A percentile compares a stretch with the other conserved stretches of the same genome.
Conservation (phyloP, 768 basidiomycete species). For the Suillus discolor region DNA sequence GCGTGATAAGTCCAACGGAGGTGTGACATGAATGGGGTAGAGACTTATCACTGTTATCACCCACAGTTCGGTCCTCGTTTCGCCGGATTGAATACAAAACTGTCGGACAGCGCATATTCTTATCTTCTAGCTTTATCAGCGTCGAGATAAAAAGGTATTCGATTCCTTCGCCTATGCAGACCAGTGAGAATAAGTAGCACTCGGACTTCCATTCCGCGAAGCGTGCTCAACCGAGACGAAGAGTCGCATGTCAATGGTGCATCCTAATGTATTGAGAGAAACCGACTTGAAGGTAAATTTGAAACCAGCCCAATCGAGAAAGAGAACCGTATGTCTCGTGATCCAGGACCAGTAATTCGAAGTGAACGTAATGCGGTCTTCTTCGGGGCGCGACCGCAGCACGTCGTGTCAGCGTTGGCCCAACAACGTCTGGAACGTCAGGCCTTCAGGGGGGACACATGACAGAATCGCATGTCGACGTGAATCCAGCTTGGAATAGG, state of each 20-base stretch:
- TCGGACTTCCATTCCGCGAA: neutral
- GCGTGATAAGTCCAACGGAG: neutral
- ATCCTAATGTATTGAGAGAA: neutral
- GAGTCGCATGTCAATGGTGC: neutral
- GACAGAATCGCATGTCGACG: neutral
- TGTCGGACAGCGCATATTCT: neutral
- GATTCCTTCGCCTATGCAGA: neutral
- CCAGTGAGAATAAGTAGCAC: neutral
- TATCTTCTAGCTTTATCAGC: conserved; percentile 5
- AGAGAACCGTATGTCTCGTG: neutral
- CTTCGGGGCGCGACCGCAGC: neutral
- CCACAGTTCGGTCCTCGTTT: neutral
- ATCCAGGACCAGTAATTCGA: neutral
- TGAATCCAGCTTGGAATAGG: conserved; percentile 1
- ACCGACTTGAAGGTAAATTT: neutral
- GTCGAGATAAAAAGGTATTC: neutral
- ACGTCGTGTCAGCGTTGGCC: neutral
- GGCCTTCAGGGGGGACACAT: neutral
- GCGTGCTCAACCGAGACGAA: neutral
- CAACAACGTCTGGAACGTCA: neutral
- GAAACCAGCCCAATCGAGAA: neutral
- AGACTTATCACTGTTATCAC: neutral
- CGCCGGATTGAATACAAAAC: neutral
- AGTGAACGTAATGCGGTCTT: neutral
- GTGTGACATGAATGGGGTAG: neutral